Conservation (phyloP, 2,329 filamentous ascomycete genomes). For the Ceratocystis cubensis region DNA sequence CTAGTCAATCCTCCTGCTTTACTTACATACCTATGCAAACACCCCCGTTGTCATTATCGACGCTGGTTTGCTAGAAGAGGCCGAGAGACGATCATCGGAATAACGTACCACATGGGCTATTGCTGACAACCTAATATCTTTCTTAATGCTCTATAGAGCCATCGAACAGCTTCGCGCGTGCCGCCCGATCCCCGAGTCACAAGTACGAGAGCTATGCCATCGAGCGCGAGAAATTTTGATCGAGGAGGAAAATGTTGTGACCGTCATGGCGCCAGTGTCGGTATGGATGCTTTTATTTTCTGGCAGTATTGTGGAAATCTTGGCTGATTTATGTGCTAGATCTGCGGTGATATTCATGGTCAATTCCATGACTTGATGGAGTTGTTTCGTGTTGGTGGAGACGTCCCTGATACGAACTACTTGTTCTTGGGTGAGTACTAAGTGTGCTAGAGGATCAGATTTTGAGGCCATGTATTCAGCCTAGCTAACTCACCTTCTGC, state of each 20-base stretch:
- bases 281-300: slow-evolving; percentile 35
- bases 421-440: slow-evolving; percentile 69
- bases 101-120: neutral
- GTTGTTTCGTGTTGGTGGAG: slow-evolving; percentile 82
- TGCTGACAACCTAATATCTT: neutral
- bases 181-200: slow-evolving; percentile 84
- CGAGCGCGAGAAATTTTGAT: slow-evolving; percentile 93
- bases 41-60: neutral
- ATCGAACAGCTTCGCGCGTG: slow-evolving; percentile 93
- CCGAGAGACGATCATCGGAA: neutral
- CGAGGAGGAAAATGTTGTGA: slow-evolving; percentile 94
- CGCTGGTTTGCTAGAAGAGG: neutral
- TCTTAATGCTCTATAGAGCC: slow-evolving; percentile 44
- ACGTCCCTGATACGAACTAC: slow-evolving; percentile 91
- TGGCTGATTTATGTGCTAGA: slow-evolving; percentile 35
- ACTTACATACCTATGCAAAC: too few relatives aligned
- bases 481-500: slow-evolving; percentile 14
- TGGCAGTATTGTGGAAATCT: neutral
- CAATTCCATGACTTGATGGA: slow-evolving; percentile 98
- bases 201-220: slow-evolving; percentile 94
- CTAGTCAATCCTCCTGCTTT: too few relatives aligned
- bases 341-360: slow-evolving; percentile 94
- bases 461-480: slow-evolving; percentile 9
- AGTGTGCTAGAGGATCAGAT: neutral
- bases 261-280: slow-evolving; percentile 87